These are phyloP conservation scores for Pelargonium australe DNA, from an alignment of 441 rosid genomes.

Conservation along the genomic window DNA sequence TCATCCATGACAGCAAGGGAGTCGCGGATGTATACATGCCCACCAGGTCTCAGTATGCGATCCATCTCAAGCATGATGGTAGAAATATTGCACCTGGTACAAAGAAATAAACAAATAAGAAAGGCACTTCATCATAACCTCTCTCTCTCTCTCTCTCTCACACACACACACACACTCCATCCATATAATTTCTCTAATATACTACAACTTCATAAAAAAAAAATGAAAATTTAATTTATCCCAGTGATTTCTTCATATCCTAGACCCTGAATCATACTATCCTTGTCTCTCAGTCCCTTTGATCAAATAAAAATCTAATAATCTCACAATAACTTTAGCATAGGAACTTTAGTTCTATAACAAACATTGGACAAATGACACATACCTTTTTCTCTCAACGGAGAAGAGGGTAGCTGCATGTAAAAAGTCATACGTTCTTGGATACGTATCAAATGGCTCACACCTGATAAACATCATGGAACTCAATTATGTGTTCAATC, in stretches of 20 bases:
- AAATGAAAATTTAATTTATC: no score
- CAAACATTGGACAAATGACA: background rate
- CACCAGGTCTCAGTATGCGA: constrained; percentile 92
- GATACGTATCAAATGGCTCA: constrained; percentile 92
- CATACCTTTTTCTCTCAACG: constrained; percentile 75
- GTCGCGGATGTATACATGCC: constrained; percentile 79
- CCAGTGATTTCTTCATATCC: background rate
- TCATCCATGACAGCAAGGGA: constrained; percentile 70
- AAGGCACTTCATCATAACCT: background rate
- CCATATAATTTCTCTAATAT: no score
- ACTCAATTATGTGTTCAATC: constrained; percentile 13
- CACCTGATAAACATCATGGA: constrained; percentile 51
- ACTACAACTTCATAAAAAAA: no score
- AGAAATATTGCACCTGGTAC: constrained; percentile 74
- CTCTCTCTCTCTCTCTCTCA: no score
- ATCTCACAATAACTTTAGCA: background rate
- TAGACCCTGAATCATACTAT: background rate
- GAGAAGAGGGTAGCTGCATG: constrained; percentile 90
- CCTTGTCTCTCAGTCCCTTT: background rate
- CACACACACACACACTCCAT: no score
- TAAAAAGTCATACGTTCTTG: constrained; percentile 83
- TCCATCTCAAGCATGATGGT: constrained; percentile 99
- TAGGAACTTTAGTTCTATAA: background rate
- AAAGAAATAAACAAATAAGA: constrained; percentile 1
- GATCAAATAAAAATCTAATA: background rate